Evolutionary conservation across 352 stramenopile species (phyloP).

Genomic region (Phytophthora niederhauseri): DNA sequence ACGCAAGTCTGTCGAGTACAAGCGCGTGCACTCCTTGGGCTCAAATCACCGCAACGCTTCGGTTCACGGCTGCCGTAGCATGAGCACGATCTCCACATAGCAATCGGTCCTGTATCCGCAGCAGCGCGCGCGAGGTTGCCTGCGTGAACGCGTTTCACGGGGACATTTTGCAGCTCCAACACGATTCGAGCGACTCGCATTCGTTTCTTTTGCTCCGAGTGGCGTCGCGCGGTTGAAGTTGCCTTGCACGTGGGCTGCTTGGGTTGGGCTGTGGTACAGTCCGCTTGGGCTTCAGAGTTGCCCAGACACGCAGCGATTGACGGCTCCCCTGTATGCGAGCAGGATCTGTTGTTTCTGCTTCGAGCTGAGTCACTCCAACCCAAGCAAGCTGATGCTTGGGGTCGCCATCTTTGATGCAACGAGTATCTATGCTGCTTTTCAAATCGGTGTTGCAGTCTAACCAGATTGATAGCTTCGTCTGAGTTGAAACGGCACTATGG

Average conservation of each 20-base stretch:
- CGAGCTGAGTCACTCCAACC: conserved; percentile 13
- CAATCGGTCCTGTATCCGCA: not conserved
- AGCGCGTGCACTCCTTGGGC: not conserved
- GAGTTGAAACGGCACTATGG: conserved; percentile 11
- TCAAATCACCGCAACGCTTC: conserved; percentile 9
- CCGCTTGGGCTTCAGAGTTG: conserved; percentile 21
- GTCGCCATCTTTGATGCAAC: conserved; percentile 12
- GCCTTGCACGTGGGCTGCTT: conserved; percentile 20
- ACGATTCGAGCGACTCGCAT: not conserved
- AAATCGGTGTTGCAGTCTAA: conserved; percentile 26
- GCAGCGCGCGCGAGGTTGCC: not conserved
- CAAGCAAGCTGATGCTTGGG: conserved; percentile 12
- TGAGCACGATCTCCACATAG: conserved; percentile 7
- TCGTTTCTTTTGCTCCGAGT: conserved; percentile 20
- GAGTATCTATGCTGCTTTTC: conserved; percentile 36
- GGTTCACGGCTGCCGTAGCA: not conserved
- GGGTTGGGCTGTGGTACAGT: conserved; percentile 1
- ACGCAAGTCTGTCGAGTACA: conserved; percentile 6
- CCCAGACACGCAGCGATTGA: conserved; percentile 23
- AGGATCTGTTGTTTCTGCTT: conserved; percentile 25
- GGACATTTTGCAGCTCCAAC: conserved; percentile 17
- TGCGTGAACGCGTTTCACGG: not conserved
- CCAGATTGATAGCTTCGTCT: conserved; percentile 15
- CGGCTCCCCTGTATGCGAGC: not conserved
- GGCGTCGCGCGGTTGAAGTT: conserved; percentile 20